Evolutionary conservation across 768 basidiomycete genomes (phyloP), one percentile per base, ranked within the genome.

Genomic region (Amanita pallidorosea): DNA sequence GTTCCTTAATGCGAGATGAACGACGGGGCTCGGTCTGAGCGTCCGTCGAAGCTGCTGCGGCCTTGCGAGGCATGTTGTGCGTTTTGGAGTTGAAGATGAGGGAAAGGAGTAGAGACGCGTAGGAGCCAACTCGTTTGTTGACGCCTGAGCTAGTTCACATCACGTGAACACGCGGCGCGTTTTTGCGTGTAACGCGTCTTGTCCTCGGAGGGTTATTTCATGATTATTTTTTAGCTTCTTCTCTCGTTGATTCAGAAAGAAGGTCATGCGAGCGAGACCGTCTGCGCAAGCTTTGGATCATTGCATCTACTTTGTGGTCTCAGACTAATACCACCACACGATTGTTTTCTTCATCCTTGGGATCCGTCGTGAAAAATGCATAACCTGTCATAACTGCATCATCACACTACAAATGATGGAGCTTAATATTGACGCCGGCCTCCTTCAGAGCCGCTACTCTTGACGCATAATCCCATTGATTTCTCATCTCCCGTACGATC

Each of bases 1-100:
- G 74, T 23, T 81, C 83, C 65, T 86, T 86, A 68, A 88, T 85
- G 59, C 85, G 81, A 29, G 76, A 67, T 7, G 84, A 86, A 67
- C 85, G 85, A 64, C 85, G 83, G 34, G 84, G 84, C 60, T 70
- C 72, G 5, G 65, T 52, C 8, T 62, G 45, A 38, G 73, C 71
- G 40, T 68, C 67, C 22, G 70, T 66, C 46, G 69, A 62, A 2
- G 63, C 62, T 33, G 73, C 53, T 23, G 77, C 77, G 45, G 82
- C 74, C 77, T 85, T 87, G 60, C 84, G 79, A 56, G 85, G 83
- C 85, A 87, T 87, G 55, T 56, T 62, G 45, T 56, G 27, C 42
- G 55, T 40, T 38, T 36, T 47, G 46, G 45, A 50, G 48, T 45
- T 52, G 60, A 47, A 53, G 58, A 47, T 51, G 59, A 52, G 52